phyloP scores from a whole-genome alignment of 2,329 filamentous ascomycete species.

The Venturia carpophila region DNA sequence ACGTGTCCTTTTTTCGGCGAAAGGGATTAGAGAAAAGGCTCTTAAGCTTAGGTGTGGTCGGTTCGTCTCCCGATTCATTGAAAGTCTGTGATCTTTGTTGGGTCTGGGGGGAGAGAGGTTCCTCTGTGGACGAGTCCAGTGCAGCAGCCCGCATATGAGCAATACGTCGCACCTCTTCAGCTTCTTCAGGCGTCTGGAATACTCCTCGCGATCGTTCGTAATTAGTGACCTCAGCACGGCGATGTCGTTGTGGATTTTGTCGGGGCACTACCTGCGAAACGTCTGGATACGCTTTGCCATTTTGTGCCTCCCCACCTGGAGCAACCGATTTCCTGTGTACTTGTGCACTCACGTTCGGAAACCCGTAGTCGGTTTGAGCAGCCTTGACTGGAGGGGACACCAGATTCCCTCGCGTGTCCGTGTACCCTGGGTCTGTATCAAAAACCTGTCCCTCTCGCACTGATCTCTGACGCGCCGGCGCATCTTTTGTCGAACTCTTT shows the following conservation, averaged over 20 bases:
- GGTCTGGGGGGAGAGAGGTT: neutral
- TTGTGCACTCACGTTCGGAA: neutral
- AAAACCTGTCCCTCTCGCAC: conserved; percentile 15
- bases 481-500: neutral
- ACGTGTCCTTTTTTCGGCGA: neutral
- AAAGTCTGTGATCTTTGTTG: neutral
- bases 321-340: neutral
- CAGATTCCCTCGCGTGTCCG: neutral
- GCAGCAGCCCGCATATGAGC: neutral
- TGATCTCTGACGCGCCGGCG: conserved; percentile 15
- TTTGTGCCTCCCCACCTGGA: neutral
- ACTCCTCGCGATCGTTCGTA: neutral
- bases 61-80: neutral
- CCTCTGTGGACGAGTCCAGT: neutral
- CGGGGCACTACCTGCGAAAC: neutral
- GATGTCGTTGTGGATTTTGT: neutral
- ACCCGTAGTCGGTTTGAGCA: neutral
- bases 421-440: conserved; percentile 13
- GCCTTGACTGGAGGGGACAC: conserved; percentile 2
- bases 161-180: neutral
- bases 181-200: conserved; percentile 1
- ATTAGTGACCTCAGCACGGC: neutral
- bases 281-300: neutral
- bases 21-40: neutral
- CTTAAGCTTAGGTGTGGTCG: neutral